A percentile compares a stretch with the other conserved stretches of the same genome.
Conservation (phyloP, 139 green algal species). For the Trebouxia sp. region DNA sequence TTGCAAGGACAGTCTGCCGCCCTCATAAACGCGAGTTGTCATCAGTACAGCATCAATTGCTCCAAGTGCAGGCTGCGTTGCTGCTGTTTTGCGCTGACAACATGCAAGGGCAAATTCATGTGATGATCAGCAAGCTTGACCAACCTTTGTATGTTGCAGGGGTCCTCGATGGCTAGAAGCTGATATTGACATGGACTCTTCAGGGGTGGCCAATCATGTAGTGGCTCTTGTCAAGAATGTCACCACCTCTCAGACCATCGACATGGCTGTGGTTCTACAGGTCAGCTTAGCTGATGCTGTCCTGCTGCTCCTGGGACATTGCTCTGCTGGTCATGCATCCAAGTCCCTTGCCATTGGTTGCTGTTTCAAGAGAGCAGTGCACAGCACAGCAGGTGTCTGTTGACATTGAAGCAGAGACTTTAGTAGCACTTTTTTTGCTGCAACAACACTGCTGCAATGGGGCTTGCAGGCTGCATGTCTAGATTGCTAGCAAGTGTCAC, state of each 20-base stretch:
- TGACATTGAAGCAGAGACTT: no score
- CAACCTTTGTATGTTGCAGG: not conserved
- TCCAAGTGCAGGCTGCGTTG: not conserved
- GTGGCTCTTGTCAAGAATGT: conserved; percentile 41
- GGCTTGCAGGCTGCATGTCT: no score
- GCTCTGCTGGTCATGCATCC: no score
- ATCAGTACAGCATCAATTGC: not conserved
- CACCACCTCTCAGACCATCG: conserved; percentile 38
- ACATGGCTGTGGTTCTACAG: conserved; percentile 48
- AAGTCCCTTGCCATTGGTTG: no score
- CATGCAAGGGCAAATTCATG: no score
- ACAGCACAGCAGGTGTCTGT: no score
- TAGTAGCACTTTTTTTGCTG: no score
- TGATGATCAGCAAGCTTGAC: not conserved
- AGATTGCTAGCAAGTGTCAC: no score
- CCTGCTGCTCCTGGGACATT: no score
- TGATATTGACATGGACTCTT: conserved; percentile 48
- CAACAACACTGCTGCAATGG: no score
- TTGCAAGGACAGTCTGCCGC: no score
- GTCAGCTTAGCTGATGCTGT: conserved; percentile 7
- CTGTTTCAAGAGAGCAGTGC: no score
- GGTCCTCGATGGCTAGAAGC: conserved; percentile 35
- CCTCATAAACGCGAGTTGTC: not conserved
- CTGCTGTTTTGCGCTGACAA: not conserved
- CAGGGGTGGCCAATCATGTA: conserved; percentile 31